Base-by-base conservation (phyloP, 306 rosid species). In the Luffa aegyptiaca region DNA sequence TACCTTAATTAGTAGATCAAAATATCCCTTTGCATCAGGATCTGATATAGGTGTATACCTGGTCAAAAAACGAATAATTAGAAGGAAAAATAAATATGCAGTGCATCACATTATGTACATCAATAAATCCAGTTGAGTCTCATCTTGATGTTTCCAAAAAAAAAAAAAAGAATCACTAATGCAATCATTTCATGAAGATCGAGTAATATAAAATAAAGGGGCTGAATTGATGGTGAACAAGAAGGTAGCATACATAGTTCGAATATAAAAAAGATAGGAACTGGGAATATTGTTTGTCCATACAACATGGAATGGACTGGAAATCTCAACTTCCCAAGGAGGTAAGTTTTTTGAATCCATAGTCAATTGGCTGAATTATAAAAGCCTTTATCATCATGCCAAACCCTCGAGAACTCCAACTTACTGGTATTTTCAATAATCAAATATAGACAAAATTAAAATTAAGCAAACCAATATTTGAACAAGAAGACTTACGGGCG, bases 1-100 rank as follows among this genome's bases (percentile, higher is more conserved):
- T 75, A 96, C 99, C 99, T 96, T 96, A 83, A 96, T 88, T 76
- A 96, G 80, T 83, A 96, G 87, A 86, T 96, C 99, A 92, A 96
- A 96, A 85, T 90, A 88, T 81, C 99, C 99, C 79, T 87, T 89
- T 3, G 96, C 66, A 61, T 96, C 97, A 61, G 98, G 90, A 88
- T 96, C 98, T 12, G 98, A 96, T 80, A 96, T 92, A 10, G 99
- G 99, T 84, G 99, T 96, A 80, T 96, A 93, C 92, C 99, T 96
- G 87, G 48, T 68, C 41, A 70, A 5, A 65, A 83, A 72, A 75
- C 75, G 5, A 45, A 20, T 35, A 20, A 45, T 33, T 14, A 6
- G 3, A 45, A 45, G 31, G 45, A n/a, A 53, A 42, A 44, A 56
- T 18, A 48, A 31, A 33, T 13, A 31, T 72, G 48, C 37, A 33